These are phyloP conservation scores for Chalciporus piperatus DNA, from an alignment of 768 basidiomycete genomes.

Conservation along the genomic window DNA sequence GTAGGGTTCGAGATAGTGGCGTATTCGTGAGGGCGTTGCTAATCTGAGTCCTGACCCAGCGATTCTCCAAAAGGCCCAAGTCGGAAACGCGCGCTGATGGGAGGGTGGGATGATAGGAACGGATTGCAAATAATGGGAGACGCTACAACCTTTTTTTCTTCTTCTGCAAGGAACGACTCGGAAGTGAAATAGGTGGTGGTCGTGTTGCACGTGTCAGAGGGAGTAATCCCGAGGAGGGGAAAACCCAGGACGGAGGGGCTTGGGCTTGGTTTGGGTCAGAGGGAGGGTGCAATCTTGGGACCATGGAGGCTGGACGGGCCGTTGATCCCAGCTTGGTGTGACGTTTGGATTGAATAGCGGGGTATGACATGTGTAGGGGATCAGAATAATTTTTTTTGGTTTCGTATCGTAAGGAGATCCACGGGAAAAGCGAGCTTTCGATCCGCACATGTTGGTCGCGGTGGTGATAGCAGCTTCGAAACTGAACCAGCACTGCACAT, in stretches of 20 bases:
- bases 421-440: neutral
- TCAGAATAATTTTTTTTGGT: neutral
- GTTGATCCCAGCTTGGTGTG: neutral
- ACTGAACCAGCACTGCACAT: neutral
- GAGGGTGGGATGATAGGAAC: neutral
- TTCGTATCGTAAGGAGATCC: slow-evolving; percentile 11
- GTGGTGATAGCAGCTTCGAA: slow-evolving; percentile 5
- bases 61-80: neutral
- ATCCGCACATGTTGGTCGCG: slow-evolving; percentile 7
- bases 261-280: too few species aligned
- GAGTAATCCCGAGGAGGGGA: slow-evolving; percentile 7
- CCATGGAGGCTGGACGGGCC: neutral
- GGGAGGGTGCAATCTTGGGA: neutral
- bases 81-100: too few species aligned
- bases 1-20: neutral
- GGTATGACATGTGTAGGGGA: neutral
- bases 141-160: too few species aligned
- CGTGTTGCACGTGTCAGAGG: slow-evolving; percentile 6
- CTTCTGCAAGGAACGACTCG: too few species aligned
- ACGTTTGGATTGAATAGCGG: neutral
- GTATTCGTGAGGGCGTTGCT: neutral
- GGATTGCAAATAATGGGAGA: neutral
- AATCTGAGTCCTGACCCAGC: too few species aligned
- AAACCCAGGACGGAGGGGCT: neutral
- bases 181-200: neutral